phyloP scores from a whole-genome alignment of 2,329 filamentous ascomycete genomes.

The Fusarium sp. region DNA sequence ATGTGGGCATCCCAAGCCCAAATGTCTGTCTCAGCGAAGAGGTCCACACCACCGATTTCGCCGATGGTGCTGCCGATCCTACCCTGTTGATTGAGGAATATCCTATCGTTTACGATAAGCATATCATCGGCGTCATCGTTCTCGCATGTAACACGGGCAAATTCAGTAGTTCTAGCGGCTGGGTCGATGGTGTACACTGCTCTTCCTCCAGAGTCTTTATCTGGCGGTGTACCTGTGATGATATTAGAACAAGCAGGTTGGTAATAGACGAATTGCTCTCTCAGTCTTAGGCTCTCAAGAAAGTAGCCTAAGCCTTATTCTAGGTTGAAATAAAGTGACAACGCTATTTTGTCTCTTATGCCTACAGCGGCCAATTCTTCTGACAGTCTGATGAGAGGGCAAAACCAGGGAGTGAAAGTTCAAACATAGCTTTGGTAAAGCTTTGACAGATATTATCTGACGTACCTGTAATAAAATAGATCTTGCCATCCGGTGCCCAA shows the following conservation, averaged over 20 bases:
- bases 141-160: conserved; percentile 24
- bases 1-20: conserved; percentile 32
- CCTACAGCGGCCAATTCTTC: too few relatives aligned
- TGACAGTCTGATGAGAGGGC: too few relatives aligned
- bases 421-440: too few relatives aligned
- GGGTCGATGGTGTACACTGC: conserved; percentile 31
- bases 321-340: too few relatives aligned
- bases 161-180: fast-evolving
- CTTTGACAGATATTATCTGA: too few relatives aligned
- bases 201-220: conserved; percentile 9
- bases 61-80: conserved; percentile 7
- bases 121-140: conserved; percentile 33
- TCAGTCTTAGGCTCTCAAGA: too few relatives aligned
- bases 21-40: conserved; percentile 21
- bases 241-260: too few relatives aligned
- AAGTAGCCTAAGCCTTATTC: too few relatives aligned
- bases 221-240: conserved; percentile 16
- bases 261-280: too few relatives aligned
- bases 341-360: too few relatives aligned
- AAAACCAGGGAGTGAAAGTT: too few relatives aligned
- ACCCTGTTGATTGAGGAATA: conserved; percentile 21
- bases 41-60: conserved; percentile 18
- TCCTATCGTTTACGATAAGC: neutral
- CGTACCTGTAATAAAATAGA: conserved; percentile 34
- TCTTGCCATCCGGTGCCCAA: conserved; percentile 31